Conservation (phyloP, 352 stramenopile genomes). For the Globisporangium nodosum region DNA sequence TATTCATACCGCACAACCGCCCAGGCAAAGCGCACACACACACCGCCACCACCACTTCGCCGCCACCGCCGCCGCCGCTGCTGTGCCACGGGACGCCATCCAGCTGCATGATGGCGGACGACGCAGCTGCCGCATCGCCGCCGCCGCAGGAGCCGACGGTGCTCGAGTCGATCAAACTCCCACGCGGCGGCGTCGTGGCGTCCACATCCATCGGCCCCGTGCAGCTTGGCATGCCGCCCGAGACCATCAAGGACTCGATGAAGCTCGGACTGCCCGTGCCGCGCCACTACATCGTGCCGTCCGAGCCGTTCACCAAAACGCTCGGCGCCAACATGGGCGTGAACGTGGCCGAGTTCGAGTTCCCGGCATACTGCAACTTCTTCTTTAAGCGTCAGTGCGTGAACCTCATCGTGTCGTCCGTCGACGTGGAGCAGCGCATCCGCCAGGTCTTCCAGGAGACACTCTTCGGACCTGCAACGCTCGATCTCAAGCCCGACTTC, state of each 20-base stretch:
- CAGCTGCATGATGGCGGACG: slow-evolving; percentile 10
- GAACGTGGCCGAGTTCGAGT: slow-evolving; percentile 97
- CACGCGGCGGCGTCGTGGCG: slow-evolving; percentile 64
- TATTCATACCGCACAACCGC: not conserved
- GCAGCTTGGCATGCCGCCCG: slow-evolving; percentile 92
- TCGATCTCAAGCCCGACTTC: slow-evolving; percentile 81
- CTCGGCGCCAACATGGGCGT: slow-evolving; percentile 93
- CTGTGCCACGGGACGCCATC: not conserved
- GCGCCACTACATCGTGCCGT: slow-evolving; percentile 93
- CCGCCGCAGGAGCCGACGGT: slow-evolving; percentile 15
- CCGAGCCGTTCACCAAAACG: slow-evolving; percentile 92
- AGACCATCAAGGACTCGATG: slow-evolving; percentile 98
- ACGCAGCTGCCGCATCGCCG: not conserved
- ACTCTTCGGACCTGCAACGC: slow-evolving; percentile 67
- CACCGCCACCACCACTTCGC: no score
- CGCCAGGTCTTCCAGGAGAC: slow-evolving; percentile 88
- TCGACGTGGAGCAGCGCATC: slow-evolving; percentile 75
- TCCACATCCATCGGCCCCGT: slow-evolving; percentile 77
- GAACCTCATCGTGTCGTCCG: slow-evolving; percentile 79
- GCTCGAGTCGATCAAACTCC: slow-evolving; percentile 67
- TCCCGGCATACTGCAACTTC: slow-evolving; percentile 97
- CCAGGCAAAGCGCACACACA: no score
- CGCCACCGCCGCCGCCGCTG: not conserved
- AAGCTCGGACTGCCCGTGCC: slow-evolving; percentile 89
- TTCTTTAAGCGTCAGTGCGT: slow-evolving; percentile 90